Conservation (phyloP, 192 early-diverging fungal genomes). For the Podila epicladia region DNA sequence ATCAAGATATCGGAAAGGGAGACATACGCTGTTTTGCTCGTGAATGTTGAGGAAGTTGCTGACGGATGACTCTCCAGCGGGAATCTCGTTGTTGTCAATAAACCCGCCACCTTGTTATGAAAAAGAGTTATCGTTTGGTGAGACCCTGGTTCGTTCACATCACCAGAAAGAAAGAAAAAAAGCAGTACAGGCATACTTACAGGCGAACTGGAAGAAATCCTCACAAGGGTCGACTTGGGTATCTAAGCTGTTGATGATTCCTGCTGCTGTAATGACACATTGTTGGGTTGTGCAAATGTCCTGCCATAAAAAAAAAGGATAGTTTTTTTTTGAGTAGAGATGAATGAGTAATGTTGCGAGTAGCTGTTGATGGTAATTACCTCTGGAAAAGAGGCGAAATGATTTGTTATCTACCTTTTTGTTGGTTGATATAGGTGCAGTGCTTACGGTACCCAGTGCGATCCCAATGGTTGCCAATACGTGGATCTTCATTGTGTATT, state of each 20-base stretch:
- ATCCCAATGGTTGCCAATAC: too few relatives aligned
- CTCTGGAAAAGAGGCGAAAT: too few relatives aligned
- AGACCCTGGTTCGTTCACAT: too few relatives aligned
- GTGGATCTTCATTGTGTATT: too few relatives aligned
- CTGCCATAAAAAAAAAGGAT: too few relatives aligned
- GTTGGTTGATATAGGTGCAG: too few relatives aligned
- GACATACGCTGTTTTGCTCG: conserved; percentile 13
- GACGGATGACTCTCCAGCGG: neutral
- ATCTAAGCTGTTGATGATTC: conserved; percentile 63
- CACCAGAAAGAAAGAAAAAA: neutral
- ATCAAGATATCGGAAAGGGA: neutral
- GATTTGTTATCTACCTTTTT: too few relatives aligned
- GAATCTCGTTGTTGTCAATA: conserved; percentile 13
- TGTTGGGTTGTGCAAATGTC: conserved; percentile 56
- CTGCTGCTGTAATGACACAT: conserved; percentile 60
- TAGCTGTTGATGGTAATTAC: too few relatives aligned
- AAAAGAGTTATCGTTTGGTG: neutral
- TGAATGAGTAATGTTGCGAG: too few relatives aligned
- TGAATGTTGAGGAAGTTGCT: conserved; percentile 8
- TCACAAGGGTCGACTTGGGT: conserved; percentile 64
- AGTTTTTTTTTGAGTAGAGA: too few relatives aligned
- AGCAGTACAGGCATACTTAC: conserved; percentile 39
- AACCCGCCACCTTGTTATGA: conserved; percentile 20
- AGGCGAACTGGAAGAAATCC: conserved; percentile 71
- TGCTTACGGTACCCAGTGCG: too few relatives aligned